phyloP scores from a whole-genome alignment of 805 yeast genomes.

The Ogataea henricii region DNA sequence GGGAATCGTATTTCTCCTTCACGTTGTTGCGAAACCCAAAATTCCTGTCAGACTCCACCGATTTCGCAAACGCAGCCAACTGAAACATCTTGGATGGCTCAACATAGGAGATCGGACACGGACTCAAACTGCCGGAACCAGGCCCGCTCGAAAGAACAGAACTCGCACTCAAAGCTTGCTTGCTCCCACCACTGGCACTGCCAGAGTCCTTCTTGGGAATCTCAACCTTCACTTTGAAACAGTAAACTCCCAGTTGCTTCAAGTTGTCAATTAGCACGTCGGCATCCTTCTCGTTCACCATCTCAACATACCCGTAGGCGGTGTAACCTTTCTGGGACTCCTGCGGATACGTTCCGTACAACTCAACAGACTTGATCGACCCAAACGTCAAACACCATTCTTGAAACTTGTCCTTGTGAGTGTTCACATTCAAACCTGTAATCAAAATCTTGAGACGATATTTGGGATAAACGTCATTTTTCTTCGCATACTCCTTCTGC shows the following conservation, averaged over 20 bases:
- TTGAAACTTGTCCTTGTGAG: conserved; percentile 26
- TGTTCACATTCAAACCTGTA: conserved; percentile 28
- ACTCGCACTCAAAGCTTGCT: not conserved
- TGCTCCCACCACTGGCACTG: conserved; percentile 12
- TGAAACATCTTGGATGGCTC: conserved; percentile 31
- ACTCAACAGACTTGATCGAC: conserved; percentile 30
- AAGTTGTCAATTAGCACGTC: conserved; percentile 26
- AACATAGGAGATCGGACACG: conserved; percentile 29
- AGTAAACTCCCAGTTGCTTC: conserved; percentile 24
- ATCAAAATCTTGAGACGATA: conserved; percentile 30
- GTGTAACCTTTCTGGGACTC: conserved; percentile 16
- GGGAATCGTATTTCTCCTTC: conserved; percentile 8
- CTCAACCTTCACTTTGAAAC: conserved; percentile 35
- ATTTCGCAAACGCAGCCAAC: conserved; percentile 29
- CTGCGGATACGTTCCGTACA: conserved; percentile 26
- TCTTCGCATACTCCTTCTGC: conserved; percentile 30
- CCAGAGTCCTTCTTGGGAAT: conserved; percentile 21
- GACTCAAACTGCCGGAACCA: conserved; percentile 6
- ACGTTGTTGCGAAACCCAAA: conserved; percentile 6
- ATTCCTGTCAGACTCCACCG: conserved; percentile 25
- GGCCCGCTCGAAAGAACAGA: not conserved
- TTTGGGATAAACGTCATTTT: conserved; percentile 19
- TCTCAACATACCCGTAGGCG: conserved; percentile 36
- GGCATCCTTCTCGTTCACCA: conserved; percentile 28
- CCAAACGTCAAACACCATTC: conserved; percentile 29